Evolutionary conservation across 805 yeast species (phyloP), one percentile per base, ranked within the genome.

Genomic region (Teunomyces pallodes): DNA sequence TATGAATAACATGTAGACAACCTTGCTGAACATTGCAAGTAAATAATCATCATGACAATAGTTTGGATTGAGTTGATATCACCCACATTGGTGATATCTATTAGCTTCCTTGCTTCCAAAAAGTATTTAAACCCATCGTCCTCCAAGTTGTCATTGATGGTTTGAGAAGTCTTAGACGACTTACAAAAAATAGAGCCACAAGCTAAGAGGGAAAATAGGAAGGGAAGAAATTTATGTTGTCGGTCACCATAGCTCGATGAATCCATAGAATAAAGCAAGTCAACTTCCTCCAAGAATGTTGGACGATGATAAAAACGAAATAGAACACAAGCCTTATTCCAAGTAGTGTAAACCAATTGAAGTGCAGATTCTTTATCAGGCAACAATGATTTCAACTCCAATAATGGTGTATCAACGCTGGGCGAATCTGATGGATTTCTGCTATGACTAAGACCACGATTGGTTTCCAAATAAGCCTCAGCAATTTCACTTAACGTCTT

Each of bases 241-340:
- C 86, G 77, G 54, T 84, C 83, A 2, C 88, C 82, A 63, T 83
- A 86, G 49, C 80, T 79, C 12, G 77, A 75, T 0, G 95, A 92
- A 57, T 86, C 90, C 8, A 87, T 76, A 39, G 83, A 85, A 65
- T 89, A 90, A 26, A 90, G 68, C 47, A 86, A 80, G 55, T 87
- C 91, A 26, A 90, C 71, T 54, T 87, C 90, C 52, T 81, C 80
- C 46, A 86, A 75, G 51, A 90, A 79, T 2, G 91, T 82, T 1
- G 96, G 96, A 29, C 96, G 70, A 60, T 90, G 96, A 62, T 88
- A 87, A 62, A 90, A 90, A 47, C 96, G 74, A 62, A 90, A 87
- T 45, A 90, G 70, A 4, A 89, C 90, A 65, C 96, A 89, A 0
- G 96, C 95, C 55, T 84, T 82, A 52, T 83, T 81, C 95, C 96